Percentiles rank a stretch among this genome's conserved stretches.
Evolutionary conservation across 208 protist species (phyloP).

Genomic region (Leishmania gerbilli): DNA sequence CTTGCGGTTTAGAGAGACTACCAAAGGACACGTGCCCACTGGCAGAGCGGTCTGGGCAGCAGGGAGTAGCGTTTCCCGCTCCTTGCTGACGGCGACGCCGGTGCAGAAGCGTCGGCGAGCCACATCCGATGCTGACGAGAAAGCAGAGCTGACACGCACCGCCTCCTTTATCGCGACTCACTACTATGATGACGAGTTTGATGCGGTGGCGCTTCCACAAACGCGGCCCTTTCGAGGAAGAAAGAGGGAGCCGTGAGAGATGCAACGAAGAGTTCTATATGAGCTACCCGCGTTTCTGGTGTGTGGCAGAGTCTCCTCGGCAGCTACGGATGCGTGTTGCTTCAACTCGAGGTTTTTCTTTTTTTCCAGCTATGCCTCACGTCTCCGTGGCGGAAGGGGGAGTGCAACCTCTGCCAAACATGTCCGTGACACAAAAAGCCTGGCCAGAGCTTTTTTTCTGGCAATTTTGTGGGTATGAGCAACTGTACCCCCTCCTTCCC

Average conservation of each 20-base stretch:
- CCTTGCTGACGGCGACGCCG: no score
- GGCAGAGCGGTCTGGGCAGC: slow-evolving; percentile 18
- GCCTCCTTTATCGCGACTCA: slow-evolving; percentile 52
- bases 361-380: neutral
- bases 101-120: slow-evolving; percentile 15
- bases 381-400: no score
- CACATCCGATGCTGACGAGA: neutral
- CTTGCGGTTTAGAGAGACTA: neutral
- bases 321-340: neutral
- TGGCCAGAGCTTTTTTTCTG: neutral
- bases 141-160: slow-evolving; percentile 21
- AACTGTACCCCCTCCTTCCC: no score
- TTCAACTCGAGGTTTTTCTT: neutral
- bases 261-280: neutral
- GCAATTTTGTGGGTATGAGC: neutral
- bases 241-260: neutral
- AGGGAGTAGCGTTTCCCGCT: neutral
- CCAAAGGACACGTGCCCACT: neutral
- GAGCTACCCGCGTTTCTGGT: neutral
- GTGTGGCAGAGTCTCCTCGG: neutral
- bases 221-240: neutral
- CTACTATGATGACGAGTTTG: slow-evolving; percentile 73
- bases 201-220: slow-evolving; percentile 48
- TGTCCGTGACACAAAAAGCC: neutral
- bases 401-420: neutral